Conservation (phyloP, 192 early-diverging fungal genomes). For the Coemansia sp. region DNA sequence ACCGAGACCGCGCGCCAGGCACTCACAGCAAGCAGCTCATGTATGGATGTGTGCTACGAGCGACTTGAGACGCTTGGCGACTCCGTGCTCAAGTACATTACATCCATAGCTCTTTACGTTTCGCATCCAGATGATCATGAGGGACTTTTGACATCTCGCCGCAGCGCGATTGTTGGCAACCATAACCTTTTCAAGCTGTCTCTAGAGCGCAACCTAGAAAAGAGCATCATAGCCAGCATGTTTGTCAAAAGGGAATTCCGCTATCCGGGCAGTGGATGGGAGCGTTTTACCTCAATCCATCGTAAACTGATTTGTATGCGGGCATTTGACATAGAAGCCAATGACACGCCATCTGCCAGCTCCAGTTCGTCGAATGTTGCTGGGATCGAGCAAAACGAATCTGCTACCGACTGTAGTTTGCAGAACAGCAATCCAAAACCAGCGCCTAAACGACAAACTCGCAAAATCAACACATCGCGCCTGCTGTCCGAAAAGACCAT, state of each 20-base stretch:
- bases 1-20: slow-evolving; percentile 62
- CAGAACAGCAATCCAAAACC: not conserved
- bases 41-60: slow-evolving; percentile 76
- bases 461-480: slow-evolving; percentile 7
- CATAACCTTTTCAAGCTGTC: slow-evolving; percentile 64
- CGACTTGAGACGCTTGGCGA: slow-evolving; percentile 89
- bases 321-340: not conserved
- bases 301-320: slow-evolving; percentile 22
- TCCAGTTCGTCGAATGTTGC: not conserved
- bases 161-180: slow-evolving; percentile 78
- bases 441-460: not conserved
- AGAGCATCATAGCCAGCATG: slow-evolving; percentile 51
- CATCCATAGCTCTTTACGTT: slow-evolving; percentile 75
- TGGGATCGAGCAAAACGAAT: not conserved
- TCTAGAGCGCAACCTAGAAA: slow-evolving; percentile 55
- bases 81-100: slow-evolving; percentile 80
- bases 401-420: not conserved
- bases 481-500: slow-evolving; percentile 79
- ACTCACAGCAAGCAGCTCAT: slow-evolving; percentile 72
- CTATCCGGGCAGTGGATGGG: slow-evolving; percentile 45
- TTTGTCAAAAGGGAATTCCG: slow-evolving; percentile 35
- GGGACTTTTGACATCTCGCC: slow-evolving; percentile 72
- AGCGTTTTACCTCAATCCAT: slow-evolving; percentile 24
- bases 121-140: slow-evolving; percentile 74
- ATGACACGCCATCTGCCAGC: not conserved